phyloP scores from a whole-genome alignment of 202 grass and related monocot species.

The Zoysia matrella region DNA sequence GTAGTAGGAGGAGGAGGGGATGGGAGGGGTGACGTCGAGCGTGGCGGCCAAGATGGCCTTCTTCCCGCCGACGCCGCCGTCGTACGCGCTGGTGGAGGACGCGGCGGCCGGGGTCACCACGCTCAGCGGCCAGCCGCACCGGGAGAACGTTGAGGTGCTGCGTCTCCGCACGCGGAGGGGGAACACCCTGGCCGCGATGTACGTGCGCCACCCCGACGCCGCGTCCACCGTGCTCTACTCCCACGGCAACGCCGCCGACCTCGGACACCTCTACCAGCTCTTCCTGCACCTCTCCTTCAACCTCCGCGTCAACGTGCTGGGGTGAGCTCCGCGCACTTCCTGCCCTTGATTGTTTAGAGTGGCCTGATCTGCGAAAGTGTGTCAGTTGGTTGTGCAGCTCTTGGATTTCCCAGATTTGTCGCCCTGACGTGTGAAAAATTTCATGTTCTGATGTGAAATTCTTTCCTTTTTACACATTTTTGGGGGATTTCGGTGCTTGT shows the following conservation, averaged over 20 bases:
- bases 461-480: constrained; percentile 29
- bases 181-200: constrained; percentile 61
- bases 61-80: constrained; percentile 79
- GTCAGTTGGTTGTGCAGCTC: constrained; percentile 7
- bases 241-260: constrained; percentile 50
- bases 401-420: constrained; percentile 26
- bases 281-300: constrained; percentile 80
- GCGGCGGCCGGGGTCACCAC: constrained; percentile 53
- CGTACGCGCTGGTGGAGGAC: constrained; percentile 67
- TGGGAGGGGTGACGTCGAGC: constrained; percentile 84
- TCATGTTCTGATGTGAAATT: constrained; percentile 19
- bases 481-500: constrained; percentile 1
- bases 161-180: constrained; percentile 57
- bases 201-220: constrained; percentile 70
- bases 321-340: constrained; percentile 32
- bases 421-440: constrained; percentile 22
- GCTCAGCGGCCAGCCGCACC: constrained; percentile 68
- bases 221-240: constrained; percentile 72
- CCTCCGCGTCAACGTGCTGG: constrained; percentile 75
- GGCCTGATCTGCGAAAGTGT: constrained; percentile 30
- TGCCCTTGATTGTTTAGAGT: constrained; percentile 13
- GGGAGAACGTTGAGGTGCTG: constrained; percentile 80
- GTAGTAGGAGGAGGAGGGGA: constrained; percentile 3
- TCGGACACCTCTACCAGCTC: constrained; percentile 66
- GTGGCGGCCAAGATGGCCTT: constrained; percentile 86